A percentile compares a stretch with the other conserved stretches of the same genome.
These are phyloP conservation scores for Poronia punctata DNA, from an alignment of 495 filamentous ascomycete species.

Conservation along the genomic window DNA sequence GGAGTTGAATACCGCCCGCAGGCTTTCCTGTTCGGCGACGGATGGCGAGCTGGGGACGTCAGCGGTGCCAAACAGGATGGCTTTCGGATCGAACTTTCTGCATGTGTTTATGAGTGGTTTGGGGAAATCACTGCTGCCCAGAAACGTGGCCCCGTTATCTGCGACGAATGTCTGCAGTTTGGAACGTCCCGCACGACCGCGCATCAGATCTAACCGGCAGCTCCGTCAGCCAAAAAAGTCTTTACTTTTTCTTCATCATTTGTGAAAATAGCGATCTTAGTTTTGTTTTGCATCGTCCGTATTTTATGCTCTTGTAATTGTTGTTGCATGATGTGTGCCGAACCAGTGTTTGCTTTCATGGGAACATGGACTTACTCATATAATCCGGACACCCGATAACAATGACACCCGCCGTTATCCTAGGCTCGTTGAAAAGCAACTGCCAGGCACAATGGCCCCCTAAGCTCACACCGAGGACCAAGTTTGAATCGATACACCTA, in stretches of 20 bases:
- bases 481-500: slow-evolving; percentile 55
- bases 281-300: neutral
- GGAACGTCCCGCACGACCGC: slow-evolving; percentile 67
- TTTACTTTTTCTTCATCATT: neutral
- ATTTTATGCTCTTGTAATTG: neutral
- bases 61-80: slow-evolving; percentile 52
- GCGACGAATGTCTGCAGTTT: slow-evolving; percentile 55
- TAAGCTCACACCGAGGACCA: slow-evolving; percentile 75
- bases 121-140: slow-evolving; percentile 73
- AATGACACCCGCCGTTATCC: slow-evolving; percentile 66
- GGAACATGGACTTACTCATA: slow-evolving; percentile 44
- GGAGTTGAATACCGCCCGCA: slow-evolving; percentile 43
- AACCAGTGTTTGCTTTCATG: no score
- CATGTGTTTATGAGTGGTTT: slow-evolving; percentile 54
- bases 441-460: slow-evolving; percentile 90
- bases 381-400: slow-evolving; percentile 91
- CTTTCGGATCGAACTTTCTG: slow-evolving; percentile 60
- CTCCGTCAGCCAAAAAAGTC: no score
- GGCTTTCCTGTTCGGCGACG: slow-evolving; percentile 21
- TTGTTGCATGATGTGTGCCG: no score
- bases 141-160: slow-evolving; percentile 51
- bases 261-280: neutral
- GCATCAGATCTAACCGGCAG: slow-evolving; percentile 49
- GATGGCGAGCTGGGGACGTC: slow-evolving; percentile 19
- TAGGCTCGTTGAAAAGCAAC: slow-evolving; percentile 65